Conservation (phyloP, 257 asterid genomes). For the Penstemon eatonii region DNA sequence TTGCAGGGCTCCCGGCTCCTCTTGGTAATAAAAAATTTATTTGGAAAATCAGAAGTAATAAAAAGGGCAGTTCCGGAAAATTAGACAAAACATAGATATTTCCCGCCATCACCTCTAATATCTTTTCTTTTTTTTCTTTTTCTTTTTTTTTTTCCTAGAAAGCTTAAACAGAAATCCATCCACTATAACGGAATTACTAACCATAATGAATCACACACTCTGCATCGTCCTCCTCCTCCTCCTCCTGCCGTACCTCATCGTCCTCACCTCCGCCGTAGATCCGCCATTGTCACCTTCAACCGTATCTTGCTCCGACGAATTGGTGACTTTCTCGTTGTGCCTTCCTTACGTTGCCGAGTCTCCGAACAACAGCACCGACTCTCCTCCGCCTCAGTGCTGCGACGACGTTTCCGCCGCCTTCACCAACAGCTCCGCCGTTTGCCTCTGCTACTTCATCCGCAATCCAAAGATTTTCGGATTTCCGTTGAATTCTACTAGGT, state of each 20-base stretch:
- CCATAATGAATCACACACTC: conserved; percentile 44
- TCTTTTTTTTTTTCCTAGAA: no score
- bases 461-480: conserved; percentile 67
- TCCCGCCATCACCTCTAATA: conserved; percentile 7
- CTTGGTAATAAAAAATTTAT: background rate
- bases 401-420: conserved; percentile 44
- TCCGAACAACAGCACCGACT: conserved; percentile 63
- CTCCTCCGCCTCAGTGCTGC: conserved; percentile 72
- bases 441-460: conserved; percentile 64
- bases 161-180: background rate
- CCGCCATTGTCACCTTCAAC: conserved; percentile 34
- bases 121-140: no score
- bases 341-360: conserved; percentile 56
- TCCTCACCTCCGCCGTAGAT: conserved; percentile 23
- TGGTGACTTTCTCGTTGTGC: conserved; percentile 69
- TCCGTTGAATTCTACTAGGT: conserved; percentile 53
- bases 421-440: conserved; percentile 45
- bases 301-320: conserved; percentile 56
- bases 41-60: background rate
- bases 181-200: conserved; percentile 19
- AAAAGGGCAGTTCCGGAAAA: background rate
- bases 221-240: conserved; percentile 33
- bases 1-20: no score
- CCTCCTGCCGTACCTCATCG: conserved; percentile 22
- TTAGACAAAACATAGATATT: background rate